Evolutionary conservation across 768 basidiomycete species (phyloP), one percentile per base, ranked within the genome.

Genomic region (Pleurotus tuber-regium): DNA sequence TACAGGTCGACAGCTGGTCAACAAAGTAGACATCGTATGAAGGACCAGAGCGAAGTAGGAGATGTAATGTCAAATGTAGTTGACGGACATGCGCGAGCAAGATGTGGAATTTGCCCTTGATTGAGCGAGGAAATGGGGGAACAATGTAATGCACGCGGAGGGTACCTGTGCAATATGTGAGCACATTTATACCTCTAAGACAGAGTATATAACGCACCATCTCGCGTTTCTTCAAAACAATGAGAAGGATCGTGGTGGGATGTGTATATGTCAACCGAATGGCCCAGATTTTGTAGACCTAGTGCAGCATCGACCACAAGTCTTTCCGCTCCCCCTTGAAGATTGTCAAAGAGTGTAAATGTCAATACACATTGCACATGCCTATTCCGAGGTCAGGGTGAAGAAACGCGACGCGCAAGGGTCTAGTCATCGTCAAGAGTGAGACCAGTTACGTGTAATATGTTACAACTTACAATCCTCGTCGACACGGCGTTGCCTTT

Each of bases 361-460:
- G 12, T 44, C 16, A 50, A 38, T 40, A n/a, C 9, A 26, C 12
- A 18, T 23, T 4, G 7, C 51, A 63, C 63, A 62, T 58, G 93
- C 94, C 95, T 44, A 98, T 94, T 52, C 95, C 95, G 4, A 98
- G 75, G 72, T 98, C 95, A 28, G 95, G 95, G 63, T 98, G 95
- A 50, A 97, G 76, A 68, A 97, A 92, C 4, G 90, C 93, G 54
- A 97, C 71, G 26, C 75, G 73, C 43, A 84, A 57, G 6, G 52
- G 51, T 25, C 24, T 30, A 53, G 53, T 54, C 54, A 54, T 53
- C 18, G 52, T 18, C 28, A 21, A 24, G 35, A 31, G 24, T 28
- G n/a, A n/a, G n/a, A n/a, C n/a, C n/a, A n/a, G n/a, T n/a, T n/a
- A n/a, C n/a, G n/a, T n/a, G n/a, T n/a, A n/a, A n/a, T n/a, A n/a